Percentiles rank a stretch among this genome's conserved stretches.
These are phyloP conservation scores for Allomyces javanicus DNA, from an alignment of 192 early-diverging fungal genomes.

Conservation along the genomic window DNA sequence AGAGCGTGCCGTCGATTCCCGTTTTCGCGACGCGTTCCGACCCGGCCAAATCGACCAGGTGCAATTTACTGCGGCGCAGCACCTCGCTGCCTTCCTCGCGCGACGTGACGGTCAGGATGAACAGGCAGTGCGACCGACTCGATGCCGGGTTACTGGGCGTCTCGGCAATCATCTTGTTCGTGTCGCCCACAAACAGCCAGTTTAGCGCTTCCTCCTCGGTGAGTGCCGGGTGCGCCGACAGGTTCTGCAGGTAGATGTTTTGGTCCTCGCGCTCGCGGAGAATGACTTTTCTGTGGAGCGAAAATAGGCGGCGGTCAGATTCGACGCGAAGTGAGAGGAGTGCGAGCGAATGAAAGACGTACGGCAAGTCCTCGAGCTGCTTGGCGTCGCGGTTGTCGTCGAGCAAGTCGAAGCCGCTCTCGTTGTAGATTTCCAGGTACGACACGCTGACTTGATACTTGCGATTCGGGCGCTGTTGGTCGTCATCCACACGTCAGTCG, in stretches of 20 bases:
- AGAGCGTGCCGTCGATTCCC: constrained; percentile 30
- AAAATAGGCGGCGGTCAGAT: background rate
- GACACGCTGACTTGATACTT: constrained; percentile 27
- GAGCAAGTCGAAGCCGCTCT: constrained; percentile 35
- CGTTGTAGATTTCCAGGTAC: constrained; percentile 46
- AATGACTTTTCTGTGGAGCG: constrained; percentile 20
- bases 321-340: too few relatives aligned
- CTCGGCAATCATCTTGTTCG: constrained; percentile 43
- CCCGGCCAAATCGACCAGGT: constrained; percentile 47
- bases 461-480: constrained; percentile 4
- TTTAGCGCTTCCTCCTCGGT: constrained; percentile 39
- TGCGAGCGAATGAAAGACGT: background rate
- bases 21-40: constrained; percentile 33
- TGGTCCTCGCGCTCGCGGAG: constrained; percentile 26
- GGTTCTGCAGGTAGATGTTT: constrained; percentile 30
- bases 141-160: constrained; percentile 41
- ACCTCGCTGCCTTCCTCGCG: constrained; percentile 18
- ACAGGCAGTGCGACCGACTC: constrained; percentile 40
- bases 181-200: constrained; percentile 40
- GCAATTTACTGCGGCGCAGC: constrained; percentile 30
- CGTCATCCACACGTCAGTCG: too few relatives aligned
- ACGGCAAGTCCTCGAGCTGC: constrained; percentile 41
- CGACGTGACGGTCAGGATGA: constrained; percentile 23
- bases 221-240: constrained; percentile 17
- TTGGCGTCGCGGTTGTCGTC: constrained; percentile 33